phyloP scores from a whole-genome alignment of 2,329 filamentous ascomycete species.

The Metarhizium album region DNA sequence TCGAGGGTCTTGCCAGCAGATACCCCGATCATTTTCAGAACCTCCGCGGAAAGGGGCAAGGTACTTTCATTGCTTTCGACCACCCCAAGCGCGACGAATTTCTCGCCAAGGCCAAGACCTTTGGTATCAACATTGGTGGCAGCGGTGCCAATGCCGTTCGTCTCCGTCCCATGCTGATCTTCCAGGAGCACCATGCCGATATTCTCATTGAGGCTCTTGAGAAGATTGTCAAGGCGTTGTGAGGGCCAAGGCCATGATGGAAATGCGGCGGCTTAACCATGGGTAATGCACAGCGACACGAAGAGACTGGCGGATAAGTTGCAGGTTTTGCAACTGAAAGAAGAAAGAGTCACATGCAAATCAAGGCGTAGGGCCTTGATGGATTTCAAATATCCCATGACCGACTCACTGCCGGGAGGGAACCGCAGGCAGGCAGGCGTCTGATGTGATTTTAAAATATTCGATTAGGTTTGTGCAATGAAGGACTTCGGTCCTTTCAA shows the following conservation, averaged over 20 bases:
- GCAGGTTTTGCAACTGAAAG: neutral
- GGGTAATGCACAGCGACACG: neutral
- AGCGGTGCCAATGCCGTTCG: slow-evolving; percentile 66
- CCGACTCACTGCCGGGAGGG: neutral
- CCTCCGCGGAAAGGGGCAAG: slow-evolving; percentile 76
- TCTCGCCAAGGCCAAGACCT: slow-evolving; percentile 63
- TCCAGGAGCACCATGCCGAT: slow-evolving; percentile 85
- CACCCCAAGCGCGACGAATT: slow-evolving; percentile 70
- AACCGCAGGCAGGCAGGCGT: neutral
- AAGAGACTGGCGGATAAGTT: neutral
- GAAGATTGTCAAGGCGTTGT: slow-evolving; percentile 50
- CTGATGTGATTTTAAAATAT: neutral
- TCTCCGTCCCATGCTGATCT: slow-evolving; percentile 80
- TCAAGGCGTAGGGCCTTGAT: neutral
- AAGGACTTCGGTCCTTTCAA: no score
- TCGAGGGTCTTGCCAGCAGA: slow-evolving; percentile 55
- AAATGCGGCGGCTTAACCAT: neutral
- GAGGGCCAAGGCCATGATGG: neutral
- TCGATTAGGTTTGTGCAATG: neutral
- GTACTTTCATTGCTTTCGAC: slow-evolving; percentile 91
- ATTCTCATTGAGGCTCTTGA: slow-evolving; percentile 70
- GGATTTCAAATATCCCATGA: neutral
- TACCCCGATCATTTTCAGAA: slow-evolving; percentile 74
- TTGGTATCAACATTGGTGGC: slow-evolving; percentile 82
- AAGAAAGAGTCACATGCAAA: neutral